Base-by-base conservation (phyloP, 2,329 filamentous ascomycete genomes). In the Aspergillus sp. region DNA sequence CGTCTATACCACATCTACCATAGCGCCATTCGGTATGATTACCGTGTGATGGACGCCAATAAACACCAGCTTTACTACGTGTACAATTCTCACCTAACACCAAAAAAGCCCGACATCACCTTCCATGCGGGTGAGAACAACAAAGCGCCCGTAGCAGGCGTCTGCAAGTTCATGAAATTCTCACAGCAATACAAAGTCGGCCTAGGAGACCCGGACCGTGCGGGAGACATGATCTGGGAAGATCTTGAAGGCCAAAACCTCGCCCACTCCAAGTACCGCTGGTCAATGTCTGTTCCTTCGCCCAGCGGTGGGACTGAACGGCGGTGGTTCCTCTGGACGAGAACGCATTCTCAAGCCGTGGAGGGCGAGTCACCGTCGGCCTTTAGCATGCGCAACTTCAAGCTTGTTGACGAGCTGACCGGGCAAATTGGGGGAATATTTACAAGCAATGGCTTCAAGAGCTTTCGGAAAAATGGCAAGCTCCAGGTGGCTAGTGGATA, bases 141-240 rank as follows among this genome's bases (percentile, higher is more conserved):
- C 6, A 64, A 57, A 3, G 70, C 61, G 4, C 68, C 69, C 11
- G 54, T 72, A 17, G 64, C 65, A 41, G 72, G 66, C 0, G 63
- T 69, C 4, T 68, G 66, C 57, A 73, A 75, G 45, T 75, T 72
- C 54, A 54, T 65, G 11, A 67, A 68, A 39, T 69, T 75, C 52
- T 73, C 72, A 5, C 64, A 66, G 15, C 65, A 69, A 53, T 60
- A 64, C 17, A 70, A 72, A 56, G 61, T 75, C 39, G 71, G 71
- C 7, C 60, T 75, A 9, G 69, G 71, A 39, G 64, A 75, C 45
- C 70, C 70, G 4, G 51, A 56, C 5, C 51, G 61, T 7, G 48
- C 63, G 20, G 61, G 59, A n/a, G 45, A 51, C 5, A 61, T 73
- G 24, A 54, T 56, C 12, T 75, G 71, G 70, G 68, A 72, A 52